These are phyloP conservation scores for Fusarium sp. DNA, from an alignment of 2,329 filamentous ascomycete genomes.

Conservation along the genomic window DNA sequence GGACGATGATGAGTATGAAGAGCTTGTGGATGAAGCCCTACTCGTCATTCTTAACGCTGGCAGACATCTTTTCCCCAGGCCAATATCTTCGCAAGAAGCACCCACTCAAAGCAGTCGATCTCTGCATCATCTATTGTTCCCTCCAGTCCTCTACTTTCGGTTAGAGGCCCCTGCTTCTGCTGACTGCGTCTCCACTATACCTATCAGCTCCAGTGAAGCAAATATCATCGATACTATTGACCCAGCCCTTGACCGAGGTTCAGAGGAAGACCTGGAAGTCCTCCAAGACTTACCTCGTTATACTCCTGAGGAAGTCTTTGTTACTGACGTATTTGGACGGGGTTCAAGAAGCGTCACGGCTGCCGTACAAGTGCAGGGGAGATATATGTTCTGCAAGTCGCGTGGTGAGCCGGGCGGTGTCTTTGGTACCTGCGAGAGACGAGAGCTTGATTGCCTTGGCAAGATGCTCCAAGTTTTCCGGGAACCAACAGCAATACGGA, in stretches of 20 bases:
- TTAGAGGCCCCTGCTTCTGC: fast-evolving
- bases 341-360: neutral
- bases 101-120: fast-evolving
- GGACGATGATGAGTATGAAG: neutral
- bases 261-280: neutral
- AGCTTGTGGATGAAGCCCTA: neutral
- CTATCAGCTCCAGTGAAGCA: neutral
- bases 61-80: neutral
- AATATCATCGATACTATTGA: neutral
- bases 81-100: fast-evolving
- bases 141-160: neutral
- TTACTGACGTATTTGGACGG: fast-evolving
- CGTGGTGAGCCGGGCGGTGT: neutral
- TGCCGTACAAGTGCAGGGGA: fast-evolving
- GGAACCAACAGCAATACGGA: fast-evolving
- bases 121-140: neutral
- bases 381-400: neutral
- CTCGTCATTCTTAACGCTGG: neutral
- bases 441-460: neutral
- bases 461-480: neutral
- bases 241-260: fast-evolving
- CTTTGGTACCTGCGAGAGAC: fast-evolving
- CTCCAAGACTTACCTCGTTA: neutral
- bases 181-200: fast-evolving
- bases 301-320: fast-evolving